Evolutionary conservation across 75 land plant species (phyloP), one percentile per base, ranked within the genome.

Genomic region (Picea glauca): DNA sequence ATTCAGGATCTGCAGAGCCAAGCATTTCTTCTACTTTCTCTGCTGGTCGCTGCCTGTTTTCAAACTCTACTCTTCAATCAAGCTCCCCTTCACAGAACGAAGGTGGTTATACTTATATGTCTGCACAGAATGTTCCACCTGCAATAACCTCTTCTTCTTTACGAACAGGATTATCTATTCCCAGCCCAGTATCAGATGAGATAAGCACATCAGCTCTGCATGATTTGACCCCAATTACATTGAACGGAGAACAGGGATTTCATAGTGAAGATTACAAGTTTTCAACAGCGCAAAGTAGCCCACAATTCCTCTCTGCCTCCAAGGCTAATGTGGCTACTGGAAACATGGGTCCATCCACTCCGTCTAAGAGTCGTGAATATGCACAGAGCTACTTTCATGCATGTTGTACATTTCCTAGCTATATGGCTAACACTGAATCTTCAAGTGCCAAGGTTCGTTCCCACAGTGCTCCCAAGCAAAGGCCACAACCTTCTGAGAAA

Each of bases 391-490:
- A 38, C 56, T 74, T 81, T 50, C 86, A 86, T 56, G 89, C 86
- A 17, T 89, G 79, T 77, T 82, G 87, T 5, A 88, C 86, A 70
- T 79, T 82, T 60, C 94, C 94, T 0, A 90, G 75, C 77, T 94
- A 94, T 87, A 94, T 94, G 98, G 83, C 93, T 12, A 82, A 83
- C 81, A 94, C 98, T 1, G 84, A 91, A 72, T 94, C 98, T 12
- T 84, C 93, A 0, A 84, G 77, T 63, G 98, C 98, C 21, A 94
- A 94, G 64, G 61, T 82, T 1, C 80, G 98, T 46, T 94, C 98
- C 18, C 85, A 89, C 4, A 94, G 98, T 35, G 91, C 91, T 38
- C 98, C 98, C 4, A 94, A 81, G 74, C 95, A 92, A 74, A 81
- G 98, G 68, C 94, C 87, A 0, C 80, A 63, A 13, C 56, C 87